Evolutionary conservation across 305 asterid genomes (phyloP), one percentile per base, ranked within the genome.

Genomic region (Striga hermonthica): DNA sequence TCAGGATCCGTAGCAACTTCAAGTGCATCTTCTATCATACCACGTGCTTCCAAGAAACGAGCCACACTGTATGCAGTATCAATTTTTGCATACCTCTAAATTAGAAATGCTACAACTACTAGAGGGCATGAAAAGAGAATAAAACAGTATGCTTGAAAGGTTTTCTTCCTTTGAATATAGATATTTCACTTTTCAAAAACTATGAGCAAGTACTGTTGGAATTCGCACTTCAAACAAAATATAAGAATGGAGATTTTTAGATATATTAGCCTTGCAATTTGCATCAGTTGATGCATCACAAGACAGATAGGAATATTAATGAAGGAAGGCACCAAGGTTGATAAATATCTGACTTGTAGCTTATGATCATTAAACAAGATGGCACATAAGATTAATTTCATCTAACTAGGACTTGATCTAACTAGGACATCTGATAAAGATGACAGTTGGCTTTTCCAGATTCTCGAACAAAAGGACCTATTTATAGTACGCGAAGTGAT

Each of bases 31-130:
- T 82, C 94, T 57, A 82, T 79, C 96, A 91, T 94, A 62, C 93
- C 99, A 40, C 99, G 91, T 55, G 99, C 91, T 73, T 94, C 99
- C 89, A 94, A 81, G 86, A 94, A 94, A 74, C 71, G 98, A 40
- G 98, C 99, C 73, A 94, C 84, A 67, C 81, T 79, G 71, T 47
- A 82, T 75, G 65, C 36, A 58, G 14, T 6, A 60, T 49, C 31
- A 59, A 39, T 4, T 13, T 64, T 11, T 47, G 53, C 38, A 7
- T 31, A 49, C 35, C 43, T 64, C 16, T 47, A 68, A 71, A 67
- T 36, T 10, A 66, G 53, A 55, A 22, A 22, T 22, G 31, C 31
- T 47, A 44, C 38, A 41, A 60, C 3, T 4, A 45, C 7, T 52
- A 34, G 34, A 3, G 45, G 49, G 41, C 15, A 9, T 14, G 44